Evolutionary conservation across 192 early-diverging fungal genomes (phyloP).

Genomic region (Dispira parvispora): DNA sequence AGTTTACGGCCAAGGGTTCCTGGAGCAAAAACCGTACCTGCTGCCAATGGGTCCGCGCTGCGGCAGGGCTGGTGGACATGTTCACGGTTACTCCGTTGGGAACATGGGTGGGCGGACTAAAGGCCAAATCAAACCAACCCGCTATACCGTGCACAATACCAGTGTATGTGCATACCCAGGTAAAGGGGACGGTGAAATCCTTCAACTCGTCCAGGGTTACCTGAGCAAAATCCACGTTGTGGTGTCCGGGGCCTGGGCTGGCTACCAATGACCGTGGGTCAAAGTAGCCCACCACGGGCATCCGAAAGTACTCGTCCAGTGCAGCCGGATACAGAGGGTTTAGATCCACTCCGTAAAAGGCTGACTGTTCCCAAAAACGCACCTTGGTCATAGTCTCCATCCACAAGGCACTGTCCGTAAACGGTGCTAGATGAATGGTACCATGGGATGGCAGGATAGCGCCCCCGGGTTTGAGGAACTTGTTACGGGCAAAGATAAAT

Average conservation of each 20-base stretch:
- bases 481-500: slow-evolving; percentile 40
- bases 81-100: slow-evolving; percentile 33
- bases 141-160: slow-evolving; percentile 87
- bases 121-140: slow-evolving; percentile 93
- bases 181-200: slow-evolving; percentile 73
- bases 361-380: slow-evolving; percentile 66
- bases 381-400: slow-evolving; percentile 88
- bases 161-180: slow-evolving; percentile 67
- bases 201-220: slow-evolving; percentile 58
- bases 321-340: slow-evolving; percentile 66
- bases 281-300: slow-evolving; percentile 90
- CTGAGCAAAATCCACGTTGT: slow-evolving; percentile 68
- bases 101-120: slow-evolving; percentile 31
- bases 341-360: slow-evolving; percentile 90
- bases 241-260: slow-evolving; percentile 29
- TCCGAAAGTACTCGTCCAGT: slow-evolving; percentile 60
- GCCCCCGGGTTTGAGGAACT: slow-evolving; percentile 84
- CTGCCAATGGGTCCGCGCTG: slow-evolving; percentile 95
- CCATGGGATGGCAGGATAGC: slow-evolving; percentile 81
- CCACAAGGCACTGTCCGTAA: slow-evolving; percentile 62
- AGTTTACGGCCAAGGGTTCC: slow-evolving; percentile 91
- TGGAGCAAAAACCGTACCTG: slow-evolving; percentile 86
- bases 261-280: slow-evolving; percentile 56
- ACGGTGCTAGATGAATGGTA: slow-evolving; percentile 76
- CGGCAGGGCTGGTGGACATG: slow-evolving; percentile 74